Base-by-base conservation (phyloP, 1,139 yeast genomes). In the Petasospora rhodanensis region DNA sequence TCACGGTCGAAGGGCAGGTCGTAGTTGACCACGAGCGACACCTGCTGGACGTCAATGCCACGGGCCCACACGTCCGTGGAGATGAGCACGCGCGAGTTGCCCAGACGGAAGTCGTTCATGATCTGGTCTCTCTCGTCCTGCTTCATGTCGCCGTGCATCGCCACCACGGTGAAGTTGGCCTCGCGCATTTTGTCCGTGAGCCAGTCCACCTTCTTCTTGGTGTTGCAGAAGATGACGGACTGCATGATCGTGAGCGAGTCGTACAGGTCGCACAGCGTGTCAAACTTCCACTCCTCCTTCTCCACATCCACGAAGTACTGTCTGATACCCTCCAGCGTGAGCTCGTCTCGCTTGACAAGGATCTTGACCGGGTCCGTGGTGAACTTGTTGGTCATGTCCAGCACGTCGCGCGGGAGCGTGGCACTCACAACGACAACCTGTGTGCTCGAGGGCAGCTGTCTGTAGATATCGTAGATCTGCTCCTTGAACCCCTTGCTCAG, bases 31-130 rank as follows among this genome's bases (percentile, higher is more conserved):
- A 91, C 98, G 61, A 91, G 75, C 37, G 97, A 89, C 50, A 91
- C 97, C 71, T 91, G 98, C 76, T 91, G 98, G 51, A 91, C 96
- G 72, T 91, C 98, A 57, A 89, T 89, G 33, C 98, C 98, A 56
- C 97, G 70, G 1, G 98, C 97, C 95, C 96, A 87, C 28, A 91
- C 93, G 59, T 91, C 97, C 5, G 98, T 91, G 16, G 96, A 84
- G 27, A 91, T 87, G 40, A 91, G 64, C 8, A 91, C 95, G 37
- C 97, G 69, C 7, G 87, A 79, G 45, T 73, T 74, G 0, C 91
- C 91, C 18, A 79, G 62, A 46, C 93, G 65, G 58, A 82, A 82
- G 53, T 87, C 96, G 51, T 75, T 76, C 97, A 91, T 91, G 42
- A 89, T 79, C 36, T 69, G 65, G 57, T 87, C 95, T 57, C 97